These are phyloP conservation scores for Aureobasidium sp. DNA, from an alignment of 2,329 filamentous ascomycete genomes.

Conservation along the genomic window DNA sequence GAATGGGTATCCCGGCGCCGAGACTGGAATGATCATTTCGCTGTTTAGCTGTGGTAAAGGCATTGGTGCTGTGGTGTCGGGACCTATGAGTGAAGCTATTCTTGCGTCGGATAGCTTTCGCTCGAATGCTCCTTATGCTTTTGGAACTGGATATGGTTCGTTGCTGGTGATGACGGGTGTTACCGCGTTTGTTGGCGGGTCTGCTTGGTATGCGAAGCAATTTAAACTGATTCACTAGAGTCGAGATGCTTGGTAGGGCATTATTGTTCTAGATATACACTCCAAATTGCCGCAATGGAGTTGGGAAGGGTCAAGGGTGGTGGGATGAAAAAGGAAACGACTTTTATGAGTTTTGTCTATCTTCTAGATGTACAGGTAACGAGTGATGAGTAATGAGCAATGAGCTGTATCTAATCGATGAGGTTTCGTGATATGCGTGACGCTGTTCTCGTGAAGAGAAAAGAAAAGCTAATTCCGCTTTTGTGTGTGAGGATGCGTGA, in stretches of 20 bases:
- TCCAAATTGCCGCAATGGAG: not conserved
- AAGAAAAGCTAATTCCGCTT: not conserved
- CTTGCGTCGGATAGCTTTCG: conserved; percentile 30
- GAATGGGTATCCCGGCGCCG: conserved; percentile 23
- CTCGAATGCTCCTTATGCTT: conserved; percentile 31
- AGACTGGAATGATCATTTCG: conserved; percentile 42
- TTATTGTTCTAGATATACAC: no score
- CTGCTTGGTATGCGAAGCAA: conserved; percentile 19
- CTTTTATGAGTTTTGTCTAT: not conserved
- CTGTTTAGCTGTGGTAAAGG: conserved; percentile 43
- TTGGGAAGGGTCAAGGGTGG: not conserved
- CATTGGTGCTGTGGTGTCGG: conserved; percentile 43
- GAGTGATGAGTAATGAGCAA: not conserved
- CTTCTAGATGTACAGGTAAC: not conserved
- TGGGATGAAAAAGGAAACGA: not conserved
- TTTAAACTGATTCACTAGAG: conserved; percentile 15
- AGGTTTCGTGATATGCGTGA: not conserved
- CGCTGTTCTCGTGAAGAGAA: not conserved
- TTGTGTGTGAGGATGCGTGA: not conserved
- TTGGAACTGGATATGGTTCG: conserved; percentile 36
- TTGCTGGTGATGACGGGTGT: conserved; percentile 37
- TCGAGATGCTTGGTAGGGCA: not conserved
- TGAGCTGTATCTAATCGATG: not conserved
- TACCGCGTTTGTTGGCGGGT: conserved; percentile 28
- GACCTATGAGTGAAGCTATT: conserved; percentile 43